Percentiles rank a stretch among this genome's conserved stretches.
These are phyloP conservation scores for Chaetomium sp. DNA, from an alignment of 2,329 filamentous ascomycete genomes.

Conservation along the genomic window DNA sequence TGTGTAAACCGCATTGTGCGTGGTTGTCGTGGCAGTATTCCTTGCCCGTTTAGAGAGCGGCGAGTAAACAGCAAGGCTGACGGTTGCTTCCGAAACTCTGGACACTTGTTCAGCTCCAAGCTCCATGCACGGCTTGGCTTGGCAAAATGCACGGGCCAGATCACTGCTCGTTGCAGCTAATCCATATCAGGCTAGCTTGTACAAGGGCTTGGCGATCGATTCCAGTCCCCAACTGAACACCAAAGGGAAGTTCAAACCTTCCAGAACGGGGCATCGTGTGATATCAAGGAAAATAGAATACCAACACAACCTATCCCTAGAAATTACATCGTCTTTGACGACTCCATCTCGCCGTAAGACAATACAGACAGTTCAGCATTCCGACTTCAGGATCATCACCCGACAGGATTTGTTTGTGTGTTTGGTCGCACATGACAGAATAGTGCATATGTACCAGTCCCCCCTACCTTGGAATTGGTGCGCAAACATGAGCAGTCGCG, in stretches of 20 bases:
- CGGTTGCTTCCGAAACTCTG: slow-evolving; percentile 30
- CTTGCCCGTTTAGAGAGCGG: slow-evolving; percentile 24
- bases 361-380: not conserved
- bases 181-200: not conserved
- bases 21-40: slow-evolving; percentile 16
- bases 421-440: not conserved
- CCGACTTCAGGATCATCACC: not conserved
- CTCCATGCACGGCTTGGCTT: slow-evolving; percentile 23
- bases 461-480: not conserved
- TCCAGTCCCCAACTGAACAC: not conserved
- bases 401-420: not conserved
- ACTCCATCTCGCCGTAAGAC: not conserved
- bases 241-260: not conserved
- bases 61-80: slow-evolving; percentile 26
- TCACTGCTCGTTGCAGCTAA: not conserved
- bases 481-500: not conserved
- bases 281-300: not conserved
- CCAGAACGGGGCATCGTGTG: not conserved
- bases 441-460: not conserved
- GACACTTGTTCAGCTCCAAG: slow-evolving; percentile 36
- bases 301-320: not conserved
- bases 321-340: not conserved
- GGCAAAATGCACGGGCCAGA: slow-evolving; percentile 25
- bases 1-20: slow-evolving; percentile 47
- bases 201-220: not conserved